Evolutionary conservation across 1,139 yeast species (phyloP), one percentile per base, ranked within the genome.

Genomic region (Candida frijolesensis): DNA sequence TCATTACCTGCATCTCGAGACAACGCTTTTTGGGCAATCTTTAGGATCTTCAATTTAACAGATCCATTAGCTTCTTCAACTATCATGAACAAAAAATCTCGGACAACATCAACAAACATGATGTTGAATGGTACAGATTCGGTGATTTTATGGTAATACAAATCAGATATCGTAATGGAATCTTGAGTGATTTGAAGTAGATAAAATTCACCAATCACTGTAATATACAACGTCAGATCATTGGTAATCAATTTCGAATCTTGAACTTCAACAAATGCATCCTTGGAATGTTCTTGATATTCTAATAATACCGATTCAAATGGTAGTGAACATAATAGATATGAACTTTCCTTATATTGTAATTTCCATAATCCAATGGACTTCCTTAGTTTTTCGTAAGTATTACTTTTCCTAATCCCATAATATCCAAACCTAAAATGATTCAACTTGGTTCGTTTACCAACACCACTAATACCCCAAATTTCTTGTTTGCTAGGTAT

Each of bases 401-500:
- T 56, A 29, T 60, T 63, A 32, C 69, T 61, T 22, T 48, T 51
- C 37, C 73, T 63, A 4, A 59, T 51, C 1, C 74, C 74, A 5
- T 57, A 42, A 45, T 74, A 65, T 0, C 85, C 85, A 34, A 59
- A 48, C 46, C 74, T 64, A 5, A 81, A 57, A 14, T 72, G 76
- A 2, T 74, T 67, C 2, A 81, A 50, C 30, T 71, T 69, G 2
- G 79, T 63, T 45, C 72, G 60, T 42, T 69, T 70, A 0, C 74
- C 76, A 3, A 60, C 54, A 0, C 84, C 84, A 5, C 80, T 69
- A 3, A 79, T 64, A 2, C 78, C 70, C 82, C 82, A 81, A 1
- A 80, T 53, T 49, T 80, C 83, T 39, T 72, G 70, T 15, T 62
- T 60, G 6, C 65, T 55, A 37, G 61, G 61, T 29, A 55, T 58